These are phyloP conservation scores for Vinca major DNA, from an alignment of 305 asterid species.

Conservation along the genomic window DNA sequence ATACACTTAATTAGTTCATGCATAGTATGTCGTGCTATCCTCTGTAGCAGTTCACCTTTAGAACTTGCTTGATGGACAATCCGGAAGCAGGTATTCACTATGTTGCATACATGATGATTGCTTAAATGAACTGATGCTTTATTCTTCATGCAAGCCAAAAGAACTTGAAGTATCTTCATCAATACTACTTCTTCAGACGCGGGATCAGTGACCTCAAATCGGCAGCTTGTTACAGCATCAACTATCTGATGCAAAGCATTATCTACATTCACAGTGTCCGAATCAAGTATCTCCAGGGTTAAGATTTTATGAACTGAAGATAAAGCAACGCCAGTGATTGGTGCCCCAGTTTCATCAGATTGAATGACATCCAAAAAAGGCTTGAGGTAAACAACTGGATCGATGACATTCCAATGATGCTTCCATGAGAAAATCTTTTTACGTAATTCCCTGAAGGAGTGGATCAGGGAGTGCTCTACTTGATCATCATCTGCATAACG, in stretches of 20 bases:
- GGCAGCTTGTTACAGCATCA: slow-evolving; percentile 97
- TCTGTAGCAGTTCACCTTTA: slow-evolving; percentile 82
- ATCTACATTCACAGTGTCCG: slow-evolving; percentile 60
- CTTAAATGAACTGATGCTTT: slow-evolving; percentile 67
- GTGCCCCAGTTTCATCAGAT: slow-evolving; percentile 98
- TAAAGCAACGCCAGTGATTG: slow-evolving; percentile 91
- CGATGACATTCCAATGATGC: slow-evolving; percentile 61
- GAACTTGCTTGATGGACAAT: slow-evolving; percentile 94
- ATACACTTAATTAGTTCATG: slow-evolving; percentile 86
- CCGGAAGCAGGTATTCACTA: slow-evolving; percentile 80
- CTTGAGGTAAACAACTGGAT: slow-evolving; percentile 70
- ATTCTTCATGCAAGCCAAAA: slow-evolving; percentile 94
- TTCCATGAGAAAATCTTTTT: slow-evolving; percentile 73
- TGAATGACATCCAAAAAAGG: slow-evolving; percentile 87
- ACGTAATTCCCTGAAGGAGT: slow-evolving; percentile 71
- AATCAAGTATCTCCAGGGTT: slow-evolving; percentile 67
- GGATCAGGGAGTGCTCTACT: slow-evolving; percentile 70
- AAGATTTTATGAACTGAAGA: slow-evolving; percentile 80
- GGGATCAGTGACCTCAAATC: slow-evolving; percentile 98
- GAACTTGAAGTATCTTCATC: slow-evolving; percentile 98
- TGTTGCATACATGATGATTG: slow-evolving; percentile 86
- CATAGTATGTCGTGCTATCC: slow-evolving; percentile 93
- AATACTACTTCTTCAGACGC: slow-evolving; percentile 97
- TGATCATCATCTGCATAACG: slow-evolving; percentile 79
- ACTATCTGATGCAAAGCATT: slow-evolving; percentile 75